Evolutionary conservation across 768 basidiomycete genomes (phyloP).

Genomic region (Agrocybe praecox): DNA sequence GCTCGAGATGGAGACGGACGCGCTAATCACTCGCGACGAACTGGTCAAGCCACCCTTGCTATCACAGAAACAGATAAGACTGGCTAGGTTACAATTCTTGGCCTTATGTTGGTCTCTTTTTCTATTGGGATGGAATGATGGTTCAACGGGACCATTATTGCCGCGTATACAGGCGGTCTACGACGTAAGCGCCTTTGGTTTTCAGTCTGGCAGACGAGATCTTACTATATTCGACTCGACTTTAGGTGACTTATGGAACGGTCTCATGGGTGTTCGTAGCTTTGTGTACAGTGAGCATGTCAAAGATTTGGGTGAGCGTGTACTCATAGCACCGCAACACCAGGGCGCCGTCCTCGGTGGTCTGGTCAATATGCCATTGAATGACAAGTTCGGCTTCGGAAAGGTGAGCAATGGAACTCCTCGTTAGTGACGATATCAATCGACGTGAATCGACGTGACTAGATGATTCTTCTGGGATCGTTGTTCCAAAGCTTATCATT

Average conservation of each 20-base stretch:
- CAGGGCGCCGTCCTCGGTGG: constrained; percentile 43
- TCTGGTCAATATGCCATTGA: constrained; percentile 37
- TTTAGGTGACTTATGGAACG: constrained; percentile 56
- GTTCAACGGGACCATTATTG: constrained; percentile 70
- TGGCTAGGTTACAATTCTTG: constrained; percentile 46
- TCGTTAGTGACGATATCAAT: neutral
- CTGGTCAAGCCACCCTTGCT: neutral
- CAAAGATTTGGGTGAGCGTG: neutral
- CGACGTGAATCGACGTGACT: no score
- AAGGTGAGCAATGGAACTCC: constrained; percentile 29
- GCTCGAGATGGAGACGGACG: neutral
- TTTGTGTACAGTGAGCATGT: constrained; percentile 32
- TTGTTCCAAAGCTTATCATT: constrained; percentile 52
- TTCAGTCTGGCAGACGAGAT: no score
- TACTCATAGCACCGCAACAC: neutral
- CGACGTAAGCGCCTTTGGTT: constrained; percentile 31
- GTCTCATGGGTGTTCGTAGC: constrained; percentile 63
- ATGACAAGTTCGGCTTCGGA: constrained; percentile 40
- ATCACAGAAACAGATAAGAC: neutral
- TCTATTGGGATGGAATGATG: constrained; percentile 78
- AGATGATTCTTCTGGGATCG: constrained; percentile 37
- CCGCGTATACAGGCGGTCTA: constrained; percentile 67
- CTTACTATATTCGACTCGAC: no score
- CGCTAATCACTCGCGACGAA: neutral
- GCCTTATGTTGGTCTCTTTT: constrained; percentile 60